Evolutionary conservation across 768 basidiomycete species (phyloP).

Genomic region (Kwoniella dendrophila): DNA sequence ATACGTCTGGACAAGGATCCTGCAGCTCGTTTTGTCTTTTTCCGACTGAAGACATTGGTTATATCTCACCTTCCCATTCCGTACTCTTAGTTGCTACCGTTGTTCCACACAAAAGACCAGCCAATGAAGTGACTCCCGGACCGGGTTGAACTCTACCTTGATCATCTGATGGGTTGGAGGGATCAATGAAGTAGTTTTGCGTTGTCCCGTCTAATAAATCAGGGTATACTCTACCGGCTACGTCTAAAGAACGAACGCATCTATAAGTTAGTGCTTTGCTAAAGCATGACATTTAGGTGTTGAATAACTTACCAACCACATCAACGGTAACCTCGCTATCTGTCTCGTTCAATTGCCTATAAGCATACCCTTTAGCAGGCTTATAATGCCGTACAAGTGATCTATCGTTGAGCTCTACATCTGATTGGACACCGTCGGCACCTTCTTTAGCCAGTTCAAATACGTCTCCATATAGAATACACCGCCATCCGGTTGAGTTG

Average conservation of each 20-base stretch:
- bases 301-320: slow-evolving; percentile 38
- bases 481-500: slow-evolving; percentile 28
- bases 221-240: slow-evolving; percentile 47
- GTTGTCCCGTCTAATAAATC: slow-evolving; percentile 34
- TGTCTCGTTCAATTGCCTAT: slow-evolving; percentile 38
- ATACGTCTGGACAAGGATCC: not conserved
- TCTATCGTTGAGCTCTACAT: not conserved
- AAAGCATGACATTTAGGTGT: not conserved
- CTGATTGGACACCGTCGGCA: not conserved
- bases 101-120: slow-evolving; percentile 29
- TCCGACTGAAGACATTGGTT: not conserved
- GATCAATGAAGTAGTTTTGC: slow-evolving; percentile 32
- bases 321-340: slow-evolving; percentile 45
- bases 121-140: slow-evolving; percentile 18
- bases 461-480: slow-evolving; percentile 43
- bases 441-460: slow-evolving; percentile 36
- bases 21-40: too few species aligned
- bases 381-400: slow-evolving; percentile 16
- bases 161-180: slow-evolving; percentile 11
- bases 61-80: slow-evolving; percentile 44
- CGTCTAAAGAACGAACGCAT: slow-evolving; percentile 26
- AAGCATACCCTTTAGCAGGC: slow-evolving; percentile 34
- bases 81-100: slow-evolving; percentile 21
- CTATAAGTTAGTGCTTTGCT: not conserved
- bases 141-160: slow-evolving; percentile 24